Conservation (phyloP, 2,329 filamentous ascomycete species). For the Phyllosticta citriasiana region DNA sequence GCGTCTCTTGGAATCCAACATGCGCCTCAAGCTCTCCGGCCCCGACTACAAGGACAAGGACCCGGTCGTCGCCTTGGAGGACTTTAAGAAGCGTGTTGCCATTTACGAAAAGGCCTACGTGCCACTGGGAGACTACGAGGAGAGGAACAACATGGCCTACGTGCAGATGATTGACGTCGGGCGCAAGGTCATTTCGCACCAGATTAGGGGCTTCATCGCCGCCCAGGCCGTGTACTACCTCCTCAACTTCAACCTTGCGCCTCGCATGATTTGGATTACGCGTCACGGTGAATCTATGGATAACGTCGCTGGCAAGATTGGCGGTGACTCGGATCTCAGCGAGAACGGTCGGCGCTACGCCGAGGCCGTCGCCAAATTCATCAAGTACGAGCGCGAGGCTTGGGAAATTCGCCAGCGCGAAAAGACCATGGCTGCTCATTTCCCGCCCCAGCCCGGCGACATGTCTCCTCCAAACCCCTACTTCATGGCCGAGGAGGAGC, state of each 20-base stretch:
- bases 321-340: constrained; percentile 79
- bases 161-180: constrained; percentile 98
- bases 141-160: constrained; percentile 82
- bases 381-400: constrained; percentile 65
- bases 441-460: constrained; percentile 85
- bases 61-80: constrained; percentile 68
- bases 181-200: constrained; percentile 82
- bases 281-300: constrained; percentile 86
- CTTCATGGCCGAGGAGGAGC: constrained; percentile 37
- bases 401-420: constrained; percentile 78
- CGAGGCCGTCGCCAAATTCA: constrained; percentile 69
- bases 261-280: constrained; percentile 96
- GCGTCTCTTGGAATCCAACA: constrained; percentile 81
- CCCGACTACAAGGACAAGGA: constrained; percentile 96
- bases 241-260: constrained; percentile 91
- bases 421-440: constrained; percentile 65
- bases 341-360: constrained; percentile 73
- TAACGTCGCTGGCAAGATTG: constrained; percentile 79
- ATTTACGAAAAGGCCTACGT: constrained; percentile 94
- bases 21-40: constrained; percentile 90
- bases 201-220: constrained; percentile 83
- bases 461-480: constrained; percentile 93
- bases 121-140: constrained; percentile 82
- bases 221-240: constrained; percentile 90
- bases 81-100: constrained; percentile 86